phyloP scores from a whole-genome alignment of 805 yeast genomes.

The Myxozyma monticola region DNA sequence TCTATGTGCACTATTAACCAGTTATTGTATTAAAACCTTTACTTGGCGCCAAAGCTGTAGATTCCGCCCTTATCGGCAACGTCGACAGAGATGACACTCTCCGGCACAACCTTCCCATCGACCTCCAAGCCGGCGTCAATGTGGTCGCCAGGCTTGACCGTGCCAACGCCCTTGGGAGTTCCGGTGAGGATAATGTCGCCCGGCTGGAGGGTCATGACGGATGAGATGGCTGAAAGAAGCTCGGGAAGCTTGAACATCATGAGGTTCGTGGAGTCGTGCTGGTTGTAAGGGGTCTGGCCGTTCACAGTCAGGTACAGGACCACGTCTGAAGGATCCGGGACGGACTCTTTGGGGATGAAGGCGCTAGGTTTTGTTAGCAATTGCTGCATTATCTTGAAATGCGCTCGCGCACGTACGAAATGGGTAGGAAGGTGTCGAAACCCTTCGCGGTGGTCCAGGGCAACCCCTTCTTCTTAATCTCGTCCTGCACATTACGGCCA shows the following conservation, averaged over 20 bases:
- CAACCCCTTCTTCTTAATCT: constrained; percentile 86
- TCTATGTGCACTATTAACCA: too few relatives aligned
- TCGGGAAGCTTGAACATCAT: constrained; percentile 88
- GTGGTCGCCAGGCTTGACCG: constrained; percentile 72
- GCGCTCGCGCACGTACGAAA: constrained; percentile 56
- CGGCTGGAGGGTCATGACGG: constrained; percentile 85
- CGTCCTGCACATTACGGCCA: constrained; percentile 93
- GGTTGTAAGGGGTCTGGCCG: constrained; percentile 54
- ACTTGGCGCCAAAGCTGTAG: constrained; percentile 52
- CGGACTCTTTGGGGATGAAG: constrained; percentile 62
- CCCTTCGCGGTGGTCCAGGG: constrained; percentile 99
- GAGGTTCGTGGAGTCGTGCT: constrained; percentile 63
- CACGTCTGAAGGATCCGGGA: constrained; percentile 74
- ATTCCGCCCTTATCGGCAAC: constrained; percentile 63
- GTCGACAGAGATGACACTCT: constrained; percentile 48
- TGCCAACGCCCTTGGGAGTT: constrained; percentile 97
- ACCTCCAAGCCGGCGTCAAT: constrained; percentile 63
- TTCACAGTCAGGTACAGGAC: constrained; percentile 66
- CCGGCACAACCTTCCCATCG: constrained; percentile 57
- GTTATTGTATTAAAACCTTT: too few relatives aligned
- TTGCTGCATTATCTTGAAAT: too few relatives aligned
- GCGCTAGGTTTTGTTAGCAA: constrained; percentile 28
- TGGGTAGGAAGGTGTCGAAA: constrained; percentile 90
- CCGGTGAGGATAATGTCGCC: constrained; percentile 94
- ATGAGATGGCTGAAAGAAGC: constrained; percentile 75